A percentile compares a stretch with the other conserved stretches of the same genome.
Evolutionary conservation across 202 grass and related monocot genomes (phyloP).

Genomic region (Eragrostis tef): DNA sequence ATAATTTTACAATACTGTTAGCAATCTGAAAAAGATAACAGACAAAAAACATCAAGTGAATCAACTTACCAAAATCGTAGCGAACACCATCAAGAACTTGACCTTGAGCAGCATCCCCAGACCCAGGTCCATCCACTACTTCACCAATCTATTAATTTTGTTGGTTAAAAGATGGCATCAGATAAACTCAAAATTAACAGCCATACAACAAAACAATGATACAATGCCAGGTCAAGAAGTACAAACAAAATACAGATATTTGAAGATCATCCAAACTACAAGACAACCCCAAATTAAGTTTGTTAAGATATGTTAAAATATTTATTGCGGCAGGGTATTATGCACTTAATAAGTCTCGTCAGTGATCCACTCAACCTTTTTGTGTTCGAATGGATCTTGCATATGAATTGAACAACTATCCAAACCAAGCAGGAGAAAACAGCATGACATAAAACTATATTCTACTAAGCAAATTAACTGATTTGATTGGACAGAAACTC

Average conservation of each 20-base stretch:
- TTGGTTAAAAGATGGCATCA: slow-evolving; percentile 42
- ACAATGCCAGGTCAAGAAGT: slow-evolving; percentile 27
- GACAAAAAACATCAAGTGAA: slow-evolving; percentile 45
- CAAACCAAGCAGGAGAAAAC: slow-evolving; percentile 24
- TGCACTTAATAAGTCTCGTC: slow-evolving; percentile 18
- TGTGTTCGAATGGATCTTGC: neutral
- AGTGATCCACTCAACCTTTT: slow-evolving; percentile 3
- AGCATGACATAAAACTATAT: slow-evolving; percentile 13
- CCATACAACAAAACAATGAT: slow-evolving; percentile 8
- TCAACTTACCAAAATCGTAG: slow-evolving; percentile 88
- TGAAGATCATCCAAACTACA: neutral
- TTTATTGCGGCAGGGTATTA: neutral
- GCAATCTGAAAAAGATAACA: slow-evolving; percentile 37
- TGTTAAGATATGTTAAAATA: neutral
- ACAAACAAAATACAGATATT: neutral
- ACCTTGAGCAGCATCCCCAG: slow-evolving; percentile 57
- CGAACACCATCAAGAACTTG: slow-evolving; percentile 80
- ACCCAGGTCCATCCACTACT: slow-evolving; percentile 90
- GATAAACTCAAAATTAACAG: slow-evolving; percentile 5
- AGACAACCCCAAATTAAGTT: neutral
- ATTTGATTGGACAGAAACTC: slow-evolving; percentile 15
- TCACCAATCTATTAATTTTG: slow-evolving; percentile 83
- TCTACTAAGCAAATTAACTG: slow-evolving; percentile 7
- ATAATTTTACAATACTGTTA: slow-evolving; percentile 38
- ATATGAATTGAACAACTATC: slow-evolving; percentile 27